Conservation (phyloP, 805 yeast species). For the Candida sanyiensis region DNA sequence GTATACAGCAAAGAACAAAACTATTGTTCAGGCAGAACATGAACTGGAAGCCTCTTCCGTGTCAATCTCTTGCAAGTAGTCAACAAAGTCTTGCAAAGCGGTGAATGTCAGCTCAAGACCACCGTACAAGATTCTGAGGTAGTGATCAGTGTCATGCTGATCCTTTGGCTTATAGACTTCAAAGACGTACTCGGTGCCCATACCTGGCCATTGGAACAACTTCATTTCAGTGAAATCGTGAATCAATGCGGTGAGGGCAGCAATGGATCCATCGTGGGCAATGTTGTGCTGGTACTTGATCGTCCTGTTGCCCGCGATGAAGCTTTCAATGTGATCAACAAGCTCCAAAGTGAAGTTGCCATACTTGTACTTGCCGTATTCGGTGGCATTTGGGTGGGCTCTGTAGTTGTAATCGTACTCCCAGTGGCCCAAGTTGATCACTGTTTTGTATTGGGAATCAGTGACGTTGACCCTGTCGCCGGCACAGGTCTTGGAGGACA, state of each 20-base stretch:
- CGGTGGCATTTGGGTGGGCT: constrained; percentile 30
- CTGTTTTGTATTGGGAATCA: constrained; percentile 31
- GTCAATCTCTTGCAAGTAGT: constrained; percentile 16
- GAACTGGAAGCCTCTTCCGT: constrained; percentile 8
- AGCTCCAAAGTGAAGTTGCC: constrained; percentile 37
- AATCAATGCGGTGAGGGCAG: constrained; percentile 31
- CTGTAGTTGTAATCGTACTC: constrained; percentile 38
- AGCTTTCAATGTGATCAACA: constrained; percentile 26
- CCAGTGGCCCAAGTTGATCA: constrained; percentile 39
- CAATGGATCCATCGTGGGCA: constrained; percentile 38
- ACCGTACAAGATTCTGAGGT: constrained; percentile 33
- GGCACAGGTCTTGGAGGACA: constrained; percentile 36
- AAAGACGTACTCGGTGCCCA: constrained; percentile 39
- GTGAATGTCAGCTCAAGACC: constrained; percentile 26
- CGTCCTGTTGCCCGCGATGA: constrained; percentile 25
- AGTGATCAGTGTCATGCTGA: constrained; percentile 18
- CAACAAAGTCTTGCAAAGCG: constrained; percentile 16
- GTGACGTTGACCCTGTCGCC: constrained; percentile 31
- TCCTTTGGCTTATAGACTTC: constrained; percentile 30
- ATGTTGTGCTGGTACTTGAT: constrained; percentile 35
- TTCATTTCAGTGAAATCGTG: constrained; percentile 25
- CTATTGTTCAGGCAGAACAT: constrained; percentile 6
- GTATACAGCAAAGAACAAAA: too few species aligned
- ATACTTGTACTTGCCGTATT: constrained; percentile 28
- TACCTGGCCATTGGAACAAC: constrained; percentile 41